Conservation (phyloP, 2,329 filamentous ascomycete genomes). For the Coniochaeta sp. region DNA sequence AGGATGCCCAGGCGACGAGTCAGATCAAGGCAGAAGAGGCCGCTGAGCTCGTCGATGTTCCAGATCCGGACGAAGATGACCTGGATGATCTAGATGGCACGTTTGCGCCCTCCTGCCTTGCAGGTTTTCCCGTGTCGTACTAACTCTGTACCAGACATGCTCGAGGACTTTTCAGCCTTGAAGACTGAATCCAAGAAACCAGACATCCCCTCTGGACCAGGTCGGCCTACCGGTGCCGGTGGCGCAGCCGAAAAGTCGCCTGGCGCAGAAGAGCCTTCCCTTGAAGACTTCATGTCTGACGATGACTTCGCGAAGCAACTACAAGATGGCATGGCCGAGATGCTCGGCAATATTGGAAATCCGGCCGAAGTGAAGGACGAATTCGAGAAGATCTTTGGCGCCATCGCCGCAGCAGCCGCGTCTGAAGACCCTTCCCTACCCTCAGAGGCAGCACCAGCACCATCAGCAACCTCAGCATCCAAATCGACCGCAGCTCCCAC, state of each 20-base stretch:
- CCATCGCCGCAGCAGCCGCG: constrained; percentile 50
- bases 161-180: constrained; percentile 77
- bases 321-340: constrained; percentile 81
- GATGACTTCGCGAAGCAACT: constrained; percentile 78
- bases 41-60: constrained; percentile 46
- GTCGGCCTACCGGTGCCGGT: constrained; percentile 12
- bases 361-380: constrained; percentile 65
- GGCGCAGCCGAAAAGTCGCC: constrained; percentile 6
- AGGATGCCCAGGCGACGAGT: background rate
- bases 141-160: constrained; percentile 57
- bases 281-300: constrained; percentile 47
- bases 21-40: constrained; percentile 10
- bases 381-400: constrained; percentile 71
- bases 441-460: constrained; percentile 12
- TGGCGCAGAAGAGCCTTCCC: constrained; percentile 15
- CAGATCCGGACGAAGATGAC: constrained; percentile 89
- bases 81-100: constrained; percentile 84
- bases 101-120: background rate
- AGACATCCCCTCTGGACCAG: constrained; percentile 14
- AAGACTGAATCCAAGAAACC: constrained; percentile 41
- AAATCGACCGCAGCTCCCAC: constrained; percentile 14
- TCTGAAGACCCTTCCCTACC: constrained; percentile 18
- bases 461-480: constrained; percentile 7
- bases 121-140: background rate
- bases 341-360: constrained; percentile 66